These are phyloP conservation scores for Diversispora epigaea DNA, from an alignment of 192 early-diverging fungal genomes.

Conservation along the genomic window DNA sequence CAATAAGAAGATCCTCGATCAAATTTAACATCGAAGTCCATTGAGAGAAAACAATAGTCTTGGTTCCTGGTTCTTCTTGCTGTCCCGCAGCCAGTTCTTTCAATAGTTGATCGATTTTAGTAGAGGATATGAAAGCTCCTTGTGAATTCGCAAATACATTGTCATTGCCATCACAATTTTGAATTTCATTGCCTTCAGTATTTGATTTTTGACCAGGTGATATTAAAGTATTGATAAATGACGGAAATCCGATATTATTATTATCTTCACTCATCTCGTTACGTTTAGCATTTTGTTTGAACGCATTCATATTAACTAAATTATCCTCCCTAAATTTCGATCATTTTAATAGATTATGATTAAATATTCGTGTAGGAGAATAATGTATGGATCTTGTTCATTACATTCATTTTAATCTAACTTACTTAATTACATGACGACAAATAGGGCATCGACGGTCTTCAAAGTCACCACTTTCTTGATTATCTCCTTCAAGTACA, in stretches of 20 bases:
- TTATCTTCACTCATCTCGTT: too few species aligned
- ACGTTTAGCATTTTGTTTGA: too few species aligned
- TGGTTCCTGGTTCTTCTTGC: constrained; percentile 47
- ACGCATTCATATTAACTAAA: too few species aligned
- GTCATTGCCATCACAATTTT: not conserved
- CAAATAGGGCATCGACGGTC: not conserved
- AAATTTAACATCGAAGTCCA: constrained; percentile 53
- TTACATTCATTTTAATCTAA: not conserved
- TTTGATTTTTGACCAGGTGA: not conserved
- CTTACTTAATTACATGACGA: not conserved
- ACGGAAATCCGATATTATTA: too few species aligned
- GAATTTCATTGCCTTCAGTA: not conserved
- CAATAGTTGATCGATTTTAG: constrained; percentile 49
- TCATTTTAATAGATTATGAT: too few species aligned
- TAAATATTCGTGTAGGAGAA: too few species aligned
- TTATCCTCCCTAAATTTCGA: too few species aligned
- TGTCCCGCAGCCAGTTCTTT: constrained; percentile 48
- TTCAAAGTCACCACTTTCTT: not conserved
- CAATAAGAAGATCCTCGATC: constrained; percentile 47
- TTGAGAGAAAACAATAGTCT: constrained; percentile 64
- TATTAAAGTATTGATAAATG: not conserved
- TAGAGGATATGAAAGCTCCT: constrained; percentile 27
- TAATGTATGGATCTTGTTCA: too few species aligned
- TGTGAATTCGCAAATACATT: not conserved
- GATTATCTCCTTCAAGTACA: not conserved